These are phyloP conservation scores for Aspergillus fumigatiaffinis DNA, from an alignment of 2,329 filamentous ascomycete species.

Conservation along the genomic window DNA sequence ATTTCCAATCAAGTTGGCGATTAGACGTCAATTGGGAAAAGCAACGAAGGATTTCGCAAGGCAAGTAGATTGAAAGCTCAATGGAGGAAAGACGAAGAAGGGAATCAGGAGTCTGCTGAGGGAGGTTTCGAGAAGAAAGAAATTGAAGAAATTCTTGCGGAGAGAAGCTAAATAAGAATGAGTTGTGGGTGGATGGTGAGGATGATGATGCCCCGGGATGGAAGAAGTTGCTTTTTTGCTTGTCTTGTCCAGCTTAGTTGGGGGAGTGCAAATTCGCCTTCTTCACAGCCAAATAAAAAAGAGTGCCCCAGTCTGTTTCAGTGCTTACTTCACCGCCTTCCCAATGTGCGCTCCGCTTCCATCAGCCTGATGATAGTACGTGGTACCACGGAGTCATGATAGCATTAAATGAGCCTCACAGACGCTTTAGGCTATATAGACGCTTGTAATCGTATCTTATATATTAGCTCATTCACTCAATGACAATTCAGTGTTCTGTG, in stretches of 20 bases:
- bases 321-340: constrained; percentile 4
- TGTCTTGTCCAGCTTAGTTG: background rate
- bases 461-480: background rate
- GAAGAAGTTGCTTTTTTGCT: background rate
- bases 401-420: background rate
- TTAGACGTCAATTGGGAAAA: constrained; percentile 7
- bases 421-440: background rate
- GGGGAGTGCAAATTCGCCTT: background rate
- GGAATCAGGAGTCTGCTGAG: background rate
- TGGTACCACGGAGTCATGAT: background rate
- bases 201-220: background rate
- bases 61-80: constrained; percentile 7
- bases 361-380: no score
- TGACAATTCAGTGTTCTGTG: background rate
- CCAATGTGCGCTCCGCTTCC: background rate
- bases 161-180: background rate
- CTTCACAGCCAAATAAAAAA: background rate
- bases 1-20: constrained; percentile 19
- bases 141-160: background rate
- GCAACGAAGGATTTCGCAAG: constrained; percentile 15
- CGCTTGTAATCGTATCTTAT: background rate
- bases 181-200: background rate
- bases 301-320: constrained; percentile 5
- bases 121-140: background rate
- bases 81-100: constrained; percentile 5